Evolutionary conservation across 2,329 filamentous ascomycete species (phyloP), one percentile per base, ranked within the genome.

Genomic region (Cercospora sesami): DNA sequence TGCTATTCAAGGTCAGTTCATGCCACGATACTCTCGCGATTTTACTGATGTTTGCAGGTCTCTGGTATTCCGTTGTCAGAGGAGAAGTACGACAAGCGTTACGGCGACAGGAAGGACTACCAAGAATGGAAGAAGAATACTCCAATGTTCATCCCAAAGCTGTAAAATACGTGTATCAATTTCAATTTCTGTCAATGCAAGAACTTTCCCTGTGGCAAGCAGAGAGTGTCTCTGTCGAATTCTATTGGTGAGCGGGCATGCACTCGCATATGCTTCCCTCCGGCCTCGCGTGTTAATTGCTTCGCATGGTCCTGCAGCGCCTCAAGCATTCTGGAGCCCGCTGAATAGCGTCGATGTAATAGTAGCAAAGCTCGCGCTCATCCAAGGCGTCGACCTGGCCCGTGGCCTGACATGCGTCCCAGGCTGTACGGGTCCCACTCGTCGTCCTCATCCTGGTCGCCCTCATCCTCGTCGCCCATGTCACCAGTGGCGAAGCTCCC

Each of bases 81-180:
- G 81, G 82, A 81, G 51, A 91, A 91, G 80, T 91, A 91, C 74
- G 87, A 91, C 77, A 83, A 86, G 78, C 81, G 81, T 63, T 91
- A 86, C 73, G 89, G 88, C 0, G 81, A 88, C 69, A 81, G 86
- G 48, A 85, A 87, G 78, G 89, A 90, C 69, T 91, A 91, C 74
- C 84, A 87, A 75, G 81, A 86, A 76, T 91, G 89, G 89, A 90
- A 90, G 82, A 80, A 82, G 78, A 86, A 87, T 73, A 90, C 87
- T 18, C 87, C 88, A 0, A 86, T 86, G 80, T 85, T 91, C 75
- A 79, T 91, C 68, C 88, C 89, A 0, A 89, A 87, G 78, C 72
- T 90, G 12, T 87, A 68, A 57, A 48, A 9, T 8, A 18, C 9
- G 18, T 18, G 18, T 3, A 4, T 4, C 14, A 28, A 2, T 7